Evolutionary conservation across 352 stramenopile genomes (phyloP).

Genomic region (Peronospora tabacina): DNA sequence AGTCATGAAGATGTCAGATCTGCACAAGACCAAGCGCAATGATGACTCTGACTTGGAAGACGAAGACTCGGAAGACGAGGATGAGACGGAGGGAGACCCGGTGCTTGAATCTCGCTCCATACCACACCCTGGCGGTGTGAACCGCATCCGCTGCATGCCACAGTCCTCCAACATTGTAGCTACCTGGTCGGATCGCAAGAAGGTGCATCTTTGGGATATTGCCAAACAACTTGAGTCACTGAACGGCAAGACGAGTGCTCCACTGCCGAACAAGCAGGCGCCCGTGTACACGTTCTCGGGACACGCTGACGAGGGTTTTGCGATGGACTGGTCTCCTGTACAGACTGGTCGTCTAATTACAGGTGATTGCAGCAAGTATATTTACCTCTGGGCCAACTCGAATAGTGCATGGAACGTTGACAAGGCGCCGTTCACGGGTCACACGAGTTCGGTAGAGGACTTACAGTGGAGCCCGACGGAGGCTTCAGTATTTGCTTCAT

Average conservation of each 20-base stretch:
- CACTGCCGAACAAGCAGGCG: conserved; percentile 47
- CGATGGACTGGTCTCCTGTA: conserved; percentile 95
- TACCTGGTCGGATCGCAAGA: conserved; percentile 93
- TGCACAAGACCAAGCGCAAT: conserved; percentile 90
- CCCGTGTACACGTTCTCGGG: conserved; percentile 92
- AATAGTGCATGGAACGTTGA: conserved; percentile 78
- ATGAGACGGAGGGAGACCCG: conserved; percentile 93
- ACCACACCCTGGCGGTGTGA: conserved; percentile 92
- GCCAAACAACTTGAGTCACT: conserved; percentile 84
- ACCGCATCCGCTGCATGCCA: conserved; percentile 93
- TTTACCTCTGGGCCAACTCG: conserved; percentile 91
- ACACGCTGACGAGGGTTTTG: conserved; percentile 95
- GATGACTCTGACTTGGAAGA: conserved; percentile 66
- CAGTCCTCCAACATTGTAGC: conserved; percentile 95
- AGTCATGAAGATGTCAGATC: conserved; percentile 96
- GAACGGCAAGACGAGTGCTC: conserved; percentile 61
- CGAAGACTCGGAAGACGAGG: conserved; percentile 84
- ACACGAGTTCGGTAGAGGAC: conserved; percentile 94
- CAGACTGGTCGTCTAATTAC: conserved; percentile 88
- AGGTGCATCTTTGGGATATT: conserved; percentile 96
- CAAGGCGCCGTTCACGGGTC: conserved; percentile 87
- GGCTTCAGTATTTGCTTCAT: conserved; percentile 92
- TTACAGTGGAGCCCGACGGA: conserved; percentile 98
- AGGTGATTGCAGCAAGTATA: conserved; percentile 95
- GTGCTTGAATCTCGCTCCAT: conserved; percentile 94